These are phyloP conservation scores for Diplodia mutila DNA, from an alignment of 2,329 filamentous ascomycete genomes.

Conservation along the genomic window DNA sequence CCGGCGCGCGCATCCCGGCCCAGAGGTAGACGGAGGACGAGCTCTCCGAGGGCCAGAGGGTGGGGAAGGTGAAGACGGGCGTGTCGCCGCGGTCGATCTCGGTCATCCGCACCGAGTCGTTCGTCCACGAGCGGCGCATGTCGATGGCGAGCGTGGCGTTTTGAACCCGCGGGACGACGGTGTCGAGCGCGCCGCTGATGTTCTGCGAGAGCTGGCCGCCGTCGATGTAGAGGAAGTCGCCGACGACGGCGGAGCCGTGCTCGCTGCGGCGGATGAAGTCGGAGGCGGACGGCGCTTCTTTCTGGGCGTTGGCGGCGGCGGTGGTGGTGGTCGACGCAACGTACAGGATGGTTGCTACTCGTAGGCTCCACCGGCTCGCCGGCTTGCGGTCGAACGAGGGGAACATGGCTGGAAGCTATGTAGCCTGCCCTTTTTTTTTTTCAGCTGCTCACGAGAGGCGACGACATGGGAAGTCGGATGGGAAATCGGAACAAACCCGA, in stretches of 20 bases:
- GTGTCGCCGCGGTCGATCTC: not conserved
- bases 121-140: conserved; percentile 17
- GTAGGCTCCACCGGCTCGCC: not conserved
- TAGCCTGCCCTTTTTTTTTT: no score
- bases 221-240: conserved; percentile 20
- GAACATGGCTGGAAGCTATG: not conserved
- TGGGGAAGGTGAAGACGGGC: not conserved
- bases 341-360: not conserved
- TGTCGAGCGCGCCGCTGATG: conserved; percentile 1
- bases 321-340: not conserved
- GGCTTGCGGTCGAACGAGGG: not conserved
- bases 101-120: conserved; percentile 1
- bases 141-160: conserved; percentile 7
- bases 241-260: not conserved
- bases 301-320: not conserved
- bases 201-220: not conserved
- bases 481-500: not conserved
- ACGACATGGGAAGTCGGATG: not conserved
- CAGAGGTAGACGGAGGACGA: conserved; percentile 5
- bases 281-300: not conserved
- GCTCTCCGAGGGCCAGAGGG: not conserved
- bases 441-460: not conserved
- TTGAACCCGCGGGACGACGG: not conserved
- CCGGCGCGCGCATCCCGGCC: not conserved
- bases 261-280: not conserved